Conservation (phyloP, 2,329 filamentous ascomycete genomes). For the Pseudophaeomoniella oleicola region DNA sequence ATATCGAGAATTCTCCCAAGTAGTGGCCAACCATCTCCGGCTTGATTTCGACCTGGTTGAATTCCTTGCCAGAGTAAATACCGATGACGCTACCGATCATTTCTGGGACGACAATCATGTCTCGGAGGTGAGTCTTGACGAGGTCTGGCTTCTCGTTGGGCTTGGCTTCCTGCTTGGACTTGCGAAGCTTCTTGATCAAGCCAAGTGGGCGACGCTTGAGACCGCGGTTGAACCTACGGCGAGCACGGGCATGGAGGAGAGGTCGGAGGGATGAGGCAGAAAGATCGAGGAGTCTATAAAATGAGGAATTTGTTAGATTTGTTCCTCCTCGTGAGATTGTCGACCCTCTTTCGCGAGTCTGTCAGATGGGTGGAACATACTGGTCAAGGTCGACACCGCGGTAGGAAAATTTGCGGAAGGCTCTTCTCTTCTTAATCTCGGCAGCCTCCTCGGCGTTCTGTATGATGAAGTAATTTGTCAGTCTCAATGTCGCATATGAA, state of each 20-base stretch:
- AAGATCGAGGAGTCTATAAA: slow-evolving; percentile 84
- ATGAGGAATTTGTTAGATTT: not conserved
- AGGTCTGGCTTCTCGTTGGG: slow-evolving; percentile 99
- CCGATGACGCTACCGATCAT: slow-evolving; percentile 98
- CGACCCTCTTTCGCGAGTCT: not conserved
- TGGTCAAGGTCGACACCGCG: slow-evolving; percentile 98
- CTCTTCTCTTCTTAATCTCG: slow-evolving; percentile 99
- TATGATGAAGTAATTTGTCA: slow-evolving; percentile 17
- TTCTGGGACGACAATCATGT: slow-evolving; percentile 99
- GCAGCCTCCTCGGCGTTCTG: slow-evolving; percentile 96
- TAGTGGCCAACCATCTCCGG: slow-evolving; percentile 99
- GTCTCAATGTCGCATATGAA: slow-evolving; percentile 13
- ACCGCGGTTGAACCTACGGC: slow-evolving; percentile 97
- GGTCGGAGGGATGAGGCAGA: slow-evolving; percentile 96
- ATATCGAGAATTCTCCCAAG: slow-evolving; percentile 98
- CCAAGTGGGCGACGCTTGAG: slow-evolving; percentile 99
- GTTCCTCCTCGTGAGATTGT: not conserved
- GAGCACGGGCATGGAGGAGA: slow-evolving; percentile 97
- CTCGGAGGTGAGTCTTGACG: slow-evolving; percentile 97
- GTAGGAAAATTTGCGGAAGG: slow-evolving; percentile 99
- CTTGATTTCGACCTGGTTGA: slow-evolving; percentile 99
- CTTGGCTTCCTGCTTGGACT: slow-evolving; percentile 96
- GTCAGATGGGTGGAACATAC: slow-evolving; percentile 46
- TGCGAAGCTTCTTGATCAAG: slow-evolving; percentile 99
- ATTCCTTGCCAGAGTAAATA: slow-evolving; percentile 99